phyloP scores from a whole-genome alignment of 805 yeast genomes.

The Candida khao-thaluensis region DNA sequence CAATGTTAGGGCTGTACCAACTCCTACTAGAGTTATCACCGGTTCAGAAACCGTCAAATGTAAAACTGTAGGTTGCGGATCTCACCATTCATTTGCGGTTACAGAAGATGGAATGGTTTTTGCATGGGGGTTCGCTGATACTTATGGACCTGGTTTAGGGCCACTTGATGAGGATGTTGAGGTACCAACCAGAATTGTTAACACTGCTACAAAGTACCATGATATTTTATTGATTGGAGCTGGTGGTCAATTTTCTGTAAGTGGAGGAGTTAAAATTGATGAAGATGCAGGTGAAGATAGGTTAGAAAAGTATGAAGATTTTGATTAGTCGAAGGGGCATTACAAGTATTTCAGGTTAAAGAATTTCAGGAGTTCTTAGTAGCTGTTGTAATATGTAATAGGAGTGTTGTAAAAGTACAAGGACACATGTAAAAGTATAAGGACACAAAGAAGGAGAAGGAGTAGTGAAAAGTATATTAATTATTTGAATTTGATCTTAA shows the following conservation, averaged over 20 bases:
- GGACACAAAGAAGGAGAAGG: no score
- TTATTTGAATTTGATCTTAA: no score
- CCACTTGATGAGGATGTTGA: constrained; percentile 87
- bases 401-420: no score
- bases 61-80: constrained; percentile 68
- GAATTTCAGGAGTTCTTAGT: no score
- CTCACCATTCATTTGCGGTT: constrained; percentile 89
- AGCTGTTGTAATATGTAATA: no score
- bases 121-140: constrained; percentile 98
- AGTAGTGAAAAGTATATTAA: no score
- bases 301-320: constrained; percentile 50
- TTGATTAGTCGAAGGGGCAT: no score
- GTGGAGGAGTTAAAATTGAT: constrained; percentile 75
- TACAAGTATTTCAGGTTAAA: no score
- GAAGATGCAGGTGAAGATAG: constrained; percentile 49
- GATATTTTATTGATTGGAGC: constrained; percentile 76
- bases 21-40: constrained; percentile 65
- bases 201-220: constrained; percentile 87
- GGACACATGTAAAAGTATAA: no score
- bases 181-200: constrained; percentile 82
- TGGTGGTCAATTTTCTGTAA: constrained; percentile 93
- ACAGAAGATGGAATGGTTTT: constrained; percentile 80
- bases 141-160: constrained; percentile 95
- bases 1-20: constrained; percentile 79
- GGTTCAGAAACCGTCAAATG: constrained; percentile 31